These are phyloP conservation scores for Alternaria angustiovoidea DNA, from an alignment of 2,329 filamentous ascomycete species.

Conservation along the genomic window DNA sequence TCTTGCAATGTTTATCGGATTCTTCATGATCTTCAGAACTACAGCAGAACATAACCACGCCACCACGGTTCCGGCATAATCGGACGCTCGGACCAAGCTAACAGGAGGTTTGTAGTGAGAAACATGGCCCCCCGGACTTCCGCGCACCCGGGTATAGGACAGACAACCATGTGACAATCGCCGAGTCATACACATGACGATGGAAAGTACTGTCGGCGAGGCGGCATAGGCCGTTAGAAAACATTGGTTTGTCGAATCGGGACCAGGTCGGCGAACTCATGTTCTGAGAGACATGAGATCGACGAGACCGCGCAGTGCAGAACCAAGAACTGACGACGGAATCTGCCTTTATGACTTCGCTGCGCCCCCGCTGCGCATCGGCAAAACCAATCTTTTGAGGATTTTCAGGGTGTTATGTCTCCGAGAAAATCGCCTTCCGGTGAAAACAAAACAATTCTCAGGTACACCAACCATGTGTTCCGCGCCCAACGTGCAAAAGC, in stretches of 20 bases:
- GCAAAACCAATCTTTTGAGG: neutral
- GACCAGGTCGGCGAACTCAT: conserved; percentile 11
- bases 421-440: neutral
- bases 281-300: neutral
- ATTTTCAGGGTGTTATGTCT: neutral
- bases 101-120: neutral
- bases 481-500: conserved; percentile 1
- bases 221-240: neutral
- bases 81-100: neutral
- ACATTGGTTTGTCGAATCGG: conserved; percentile 4
- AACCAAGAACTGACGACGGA: neutral
- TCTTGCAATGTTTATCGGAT: neutral
- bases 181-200: conserved; percentile 9
- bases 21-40: neutral
- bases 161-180: neutral
- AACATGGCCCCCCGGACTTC: neutral
- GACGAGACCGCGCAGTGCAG: neutral
- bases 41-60: neutral
- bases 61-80: conserved; percentile 4
- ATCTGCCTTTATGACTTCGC: neutral
- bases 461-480: conserved; percentile 1
- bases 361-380: neutral
- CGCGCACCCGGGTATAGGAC: conserved; percentile 2
- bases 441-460: neutral
- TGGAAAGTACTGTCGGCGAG: neutral